Conservation (phyloP, 805 yeast genomes). For the Sugiyamaella valdiviana region DNA sequence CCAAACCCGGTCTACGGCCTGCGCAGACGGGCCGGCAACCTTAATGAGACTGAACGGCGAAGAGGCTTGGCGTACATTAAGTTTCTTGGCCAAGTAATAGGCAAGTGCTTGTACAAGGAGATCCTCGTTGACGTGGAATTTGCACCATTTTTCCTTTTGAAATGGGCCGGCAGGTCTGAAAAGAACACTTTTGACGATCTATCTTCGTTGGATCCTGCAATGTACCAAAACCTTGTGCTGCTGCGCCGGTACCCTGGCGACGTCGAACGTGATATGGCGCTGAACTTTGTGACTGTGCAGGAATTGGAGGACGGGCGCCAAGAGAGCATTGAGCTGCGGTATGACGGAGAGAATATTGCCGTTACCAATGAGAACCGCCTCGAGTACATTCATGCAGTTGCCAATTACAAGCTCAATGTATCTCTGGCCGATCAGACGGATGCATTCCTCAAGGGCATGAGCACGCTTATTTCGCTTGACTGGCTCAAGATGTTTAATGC, state of each 20-base stretch:
- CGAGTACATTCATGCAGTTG: constrained; percentile 67
- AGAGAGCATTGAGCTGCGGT: constrained; percentile 49
- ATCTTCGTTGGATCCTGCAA: constrained; percentile 57
- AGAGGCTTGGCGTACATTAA: constrained; percentile 34
- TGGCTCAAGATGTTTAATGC: constrained; percentile 88
- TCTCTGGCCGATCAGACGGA: constrained; percentile 52
- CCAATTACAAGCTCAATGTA: constrained; percentile 71
- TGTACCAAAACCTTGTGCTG: constrained; percentile 60
- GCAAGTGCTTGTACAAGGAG: constrained; percentile 82
- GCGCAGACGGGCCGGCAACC: constrained; percentile 5
- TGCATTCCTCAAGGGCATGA: constrained; percentile 64
- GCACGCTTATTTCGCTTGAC: constrained; percentile 55
- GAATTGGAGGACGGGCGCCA: constrained; percentile 30
- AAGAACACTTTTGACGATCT: constrained; percentile 71
- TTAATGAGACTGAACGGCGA: constrained; percentile 5
- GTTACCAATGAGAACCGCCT: constrained; percentile 59
- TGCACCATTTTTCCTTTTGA: constrained; percentile 77
- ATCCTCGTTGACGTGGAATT: constrained; percentile 75
- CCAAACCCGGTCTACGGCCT: constrained; percentile 59
- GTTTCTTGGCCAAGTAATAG: constrained; percentile 78
- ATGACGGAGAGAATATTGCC: constrained; percentile 49
- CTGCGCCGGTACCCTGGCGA: constrained; percentile 48
- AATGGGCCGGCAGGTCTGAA: constrained; percentile 45
- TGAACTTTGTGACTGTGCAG: constrained; percentile 62
- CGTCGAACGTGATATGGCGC: constrained; percentile 50